phyloP scores from a whole-genome alignment of 139 green algal genomes.

The Astrephomene gubernaculifera region DNA sequence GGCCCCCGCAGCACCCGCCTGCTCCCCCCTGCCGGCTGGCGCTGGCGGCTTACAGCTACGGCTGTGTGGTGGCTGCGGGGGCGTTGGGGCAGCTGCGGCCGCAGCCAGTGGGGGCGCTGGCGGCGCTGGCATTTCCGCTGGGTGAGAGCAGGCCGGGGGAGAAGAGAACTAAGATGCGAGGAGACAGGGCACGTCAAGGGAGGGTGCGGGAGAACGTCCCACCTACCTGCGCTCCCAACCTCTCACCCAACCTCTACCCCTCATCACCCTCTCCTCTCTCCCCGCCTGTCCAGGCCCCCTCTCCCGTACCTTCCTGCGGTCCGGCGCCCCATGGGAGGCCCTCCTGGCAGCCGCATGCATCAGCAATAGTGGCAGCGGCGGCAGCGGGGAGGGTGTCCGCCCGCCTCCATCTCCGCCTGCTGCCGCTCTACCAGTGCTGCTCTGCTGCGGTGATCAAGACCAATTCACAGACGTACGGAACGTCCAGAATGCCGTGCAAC shows the following conservation, averaged over 20 bases:
- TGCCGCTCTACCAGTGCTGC: too few species aligned
- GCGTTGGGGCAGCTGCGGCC: slow-evolving; percentile 17
- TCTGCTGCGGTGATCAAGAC: background rate
- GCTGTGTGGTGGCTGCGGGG: slow-evolving; percentile 1
- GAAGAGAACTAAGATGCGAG: background rate
- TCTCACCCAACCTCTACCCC: background rate
- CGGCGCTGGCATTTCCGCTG: background rate
- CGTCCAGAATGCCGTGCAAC: background rate
- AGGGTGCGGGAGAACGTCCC: background rate
- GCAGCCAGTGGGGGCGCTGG: slow-evolving; percentile 3
- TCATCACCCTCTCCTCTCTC: background rate
- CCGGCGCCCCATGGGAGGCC: background rate
- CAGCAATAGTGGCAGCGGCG: too few species aligned
- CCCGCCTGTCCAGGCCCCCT: background rate
- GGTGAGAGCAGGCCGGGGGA: background rate
- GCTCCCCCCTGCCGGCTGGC: background rate
- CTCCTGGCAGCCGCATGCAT: background rate
- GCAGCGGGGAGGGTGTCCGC: background rate
- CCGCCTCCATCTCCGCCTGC: too few species aligned
- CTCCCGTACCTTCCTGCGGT: background rate
- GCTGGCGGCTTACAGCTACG: slow-evolving; percentile 29
- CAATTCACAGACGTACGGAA: background rate
- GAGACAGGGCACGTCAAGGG: background rate
- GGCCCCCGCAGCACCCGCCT: background rate
- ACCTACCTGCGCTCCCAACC: background rate